Conservation (phyloP, 495 filamentous ascomycete species). For the Penicillium angulare region DNA sequence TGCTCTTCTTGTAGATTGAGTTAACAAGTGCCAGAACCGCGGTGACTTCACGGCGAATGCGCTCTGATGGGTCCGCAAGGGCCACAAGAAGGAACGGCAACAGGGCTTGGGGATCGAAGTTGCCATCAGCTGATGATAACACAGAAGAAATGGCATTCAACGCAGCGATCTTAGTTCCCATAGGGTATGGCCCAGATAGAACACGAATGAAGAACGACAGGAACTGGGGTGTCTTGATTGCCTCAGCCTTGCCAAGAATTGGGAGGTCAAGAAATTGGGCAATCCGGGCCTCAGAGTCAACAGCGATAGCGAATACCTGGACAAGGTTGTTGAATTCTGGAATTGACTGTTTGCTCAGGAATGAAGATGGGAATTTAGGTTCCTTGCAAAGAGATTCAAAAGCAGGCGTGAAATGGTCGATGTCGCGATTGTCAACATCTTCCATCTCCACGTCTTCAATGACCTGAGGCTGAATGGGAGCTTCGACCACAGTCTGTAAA, state of each 20-base stretch:
- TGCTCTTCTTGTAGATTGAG: conserved; percentile 46
- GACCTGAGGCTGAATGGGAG: conserved; percentile 33
- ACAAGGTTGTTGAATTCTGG: conserved; percentile 54
- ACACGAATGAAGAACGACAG: conserved; percentile 74
- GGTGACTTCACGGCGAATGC: conserved; percentile 71
- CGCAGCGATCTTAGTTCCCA: conserved; percentile 63
- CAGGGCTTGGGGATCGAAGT: conserved; percentile 71
- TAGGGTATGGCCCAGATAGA: conserved; percentile 70
- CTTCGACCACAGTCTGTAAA: conserved; percentile 62
- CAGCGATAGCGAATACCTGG: conserved; percentile 60
- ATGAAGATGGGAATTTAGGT: conserved; percentile 28
- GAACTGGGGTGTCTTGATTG: conserved; percentile 60
- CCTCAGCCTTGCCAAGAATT: conserved; percentile 55
- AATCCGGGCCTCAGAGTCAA: conserved; percentile 48
- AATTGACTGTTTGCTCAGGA: conserved; percentile 35
- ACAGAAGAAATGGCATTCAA: conserved; percentile 56
- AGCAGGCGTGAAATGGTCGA: conserved; percentile 39
- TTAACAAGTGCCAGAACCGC: conserved; percentile 54
- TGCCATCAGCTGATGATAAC: conserved; percentile 48
- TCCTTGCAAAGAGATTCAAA: conserved; percentile 35
- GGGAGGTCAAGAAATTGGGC: conserved; percentile 56
- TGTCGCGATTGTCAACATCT: conserved; percentile 33
- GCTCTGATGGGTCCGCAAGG: conserved; percentile 68
- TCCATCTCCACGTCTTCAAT: conserved; percentile 55
- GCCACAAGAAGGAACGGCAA: conserved; percentile 74